Percentiles rank a stretch among this genome's conserved stretches.
These are phyloP conservation scores for Trichophyton rubrum DNA, from an alignment of 2,329 filamentous ascomycete genomes.

Conservation along the genomic window DNA sequence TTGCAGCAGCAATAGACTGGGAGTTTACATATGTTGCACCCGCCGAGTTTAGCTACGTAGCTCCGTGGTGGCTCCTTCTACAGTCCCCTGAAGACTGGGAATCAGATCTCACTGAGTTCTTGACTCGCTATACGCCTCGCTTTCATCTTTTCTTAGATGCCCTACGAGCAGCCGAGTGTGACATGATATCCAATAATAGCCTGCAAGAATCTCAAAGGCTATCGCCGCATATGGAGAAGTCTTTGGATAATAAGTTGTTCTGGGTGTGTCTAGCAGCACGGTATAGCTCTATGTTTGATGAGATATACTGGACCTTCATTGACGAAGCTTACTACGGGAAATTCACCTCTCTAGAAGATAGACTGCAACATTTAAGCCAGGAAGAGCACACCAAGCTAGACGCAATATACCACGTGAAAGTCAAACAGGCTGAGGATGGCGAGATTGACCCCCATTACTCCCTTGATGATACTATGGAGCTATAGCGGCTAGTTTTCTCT, in stretches of 20 bases:
- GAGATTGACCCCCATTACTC: conserved; percentile 9
- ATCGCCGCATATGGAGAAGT: conserved; percentile 17
- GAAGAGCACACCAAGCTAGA: conserved; percentile 9
- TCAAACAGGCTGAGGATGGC: conserved; percentile 11
- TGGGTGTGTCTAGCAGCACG: conserved; percentile 20
- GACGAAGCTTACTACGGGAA: conserved; percentile 14
- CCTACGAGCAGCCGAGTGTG: conserved; percentile 15
- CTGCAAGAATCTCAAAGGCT: conserved; percentile 13
- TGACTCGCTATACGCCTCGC: conserved; percentile 17
- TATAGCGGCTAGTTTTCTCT: not conserved
- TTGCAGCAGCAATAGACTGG: conserved; percentile 20
- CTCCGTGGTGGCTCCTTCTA: conserved; percentile 18
- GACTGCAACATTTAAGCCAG: conserved; percentile 12
- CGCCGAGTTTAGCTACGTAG: conserved; percentile 14
- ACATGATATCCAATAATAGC: conserved; percentile 9
- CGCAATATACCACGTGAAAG: conserved; percentile 5
- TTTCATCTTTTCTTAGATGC: conserved; percentile 18
- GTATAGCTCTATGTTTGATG: conserved; percentile 19
- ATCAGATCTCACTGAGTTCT: conserved; percentile 16
- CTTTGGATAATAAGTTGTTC: conserved; percentile 17
- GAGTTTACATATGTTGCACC: conserved; percentile 19
- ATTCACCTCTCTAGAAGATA: conserved; percentile 15
- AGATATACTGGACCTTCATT: conserved; percentile 19
- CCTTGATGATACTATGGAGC: conserved; percentile 11
- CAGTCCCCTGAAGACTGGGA: conserved; percentile 15